Evolutionary conservation across 768 basidiomycete genomes (phyloP).

Genomic region (Trametes cubensis): DNA sequence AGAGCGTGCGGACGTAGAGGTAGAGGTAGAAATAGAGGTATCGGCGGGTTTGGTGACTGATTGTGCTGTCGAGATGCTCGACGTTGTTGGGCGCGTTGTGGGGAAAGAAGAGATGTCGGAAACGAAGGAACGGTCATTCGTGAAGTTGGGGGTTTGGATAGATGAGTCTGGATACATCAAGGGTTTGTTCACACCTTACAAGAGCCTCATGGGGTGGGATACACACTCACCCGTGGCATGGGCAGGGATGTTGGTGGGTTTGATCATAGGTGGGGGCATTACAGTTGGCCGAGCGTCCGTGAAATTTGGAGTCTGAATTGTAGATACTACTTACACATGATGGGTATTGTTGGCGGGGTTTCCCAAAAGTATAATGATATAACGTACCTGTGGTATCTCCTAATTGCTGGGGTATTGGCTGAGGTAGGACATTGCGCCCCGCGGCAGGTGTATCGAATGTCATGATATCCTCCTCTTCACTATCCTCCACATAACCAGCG

Average conservation of each 20-base stretch:
- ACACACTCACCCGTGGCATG: neutral
- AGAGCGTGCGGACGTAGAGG: neutral
- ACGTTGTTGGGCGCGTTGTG: neutral
- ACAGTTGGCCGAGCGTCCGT: neutral
- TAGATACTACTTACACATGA: slow-evolving; percentile 2
- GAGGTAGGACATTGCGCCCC: neutral
- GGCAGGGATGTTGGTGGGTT: neutral
- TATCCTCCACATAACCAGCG: slow-evolving; percentile 23
- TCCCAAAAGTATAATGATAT: neutral
- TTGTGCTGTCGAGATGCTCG: slow-evolving; percentile 5
- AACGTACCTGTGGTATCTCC: neutral
- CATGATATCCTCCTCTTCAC: slow-evolving; percentile 26
- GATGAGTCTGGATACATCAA: neutral
- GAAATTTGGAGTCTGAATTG: slow-evolving; percentile 19
- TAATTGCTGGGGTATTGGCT: neutral
- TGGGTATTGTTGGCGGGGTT: neutral
- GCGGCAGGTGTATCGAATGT: slow-evolving; percentile 4
- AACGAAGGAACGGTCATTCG: neutral
- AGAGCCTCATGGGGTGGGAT: neutral
- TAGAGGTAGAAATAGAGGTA: slow-evolving; percentile 13
- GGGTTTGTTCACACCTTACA: neutral
- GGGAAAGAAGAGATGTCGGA: slow-evolving; percentile 20
- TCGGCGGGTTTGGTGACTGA: neutral
- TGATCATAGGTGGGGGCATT: neutral
- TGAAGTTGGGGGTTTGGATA: slow-evolving; percentile 12